Evolutionary conservation across 345 rosid species (phyloP), one percentile per base, ranked within the genome.

Genomic region (Xanthoceras sorbifolium): DNA sequence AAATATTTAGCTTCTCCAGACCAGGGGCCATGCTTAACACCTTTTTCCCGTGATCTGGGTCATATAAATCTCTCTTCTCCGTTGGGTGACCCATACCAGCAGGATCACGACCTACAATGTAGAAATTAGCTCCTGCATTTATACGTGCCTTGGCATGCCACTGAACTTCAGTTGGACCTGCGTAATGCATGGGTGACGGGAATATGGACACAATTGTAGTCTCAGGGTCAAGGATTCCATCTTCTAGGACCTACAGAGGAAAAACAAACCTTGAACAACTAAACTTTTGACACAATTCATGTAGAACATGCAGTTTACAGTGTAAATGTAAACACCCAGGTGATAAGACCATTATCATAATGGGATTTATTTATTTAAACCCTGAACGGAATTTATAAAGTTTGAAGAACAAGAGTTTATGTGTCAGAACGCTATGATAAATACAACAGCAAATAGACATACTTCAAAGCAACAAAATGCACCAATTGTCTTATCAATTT

Each of bases 101-200:
- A 69, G 99, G 99, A 84, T 96, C 99, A 78, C 98, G 92, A 8
- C 99, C 99, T 9, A 96, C 99, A 64, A 96, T 94, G 74, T 96
- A 96, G 83, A 96, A 96, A 75, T 96, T 94, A 70, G 97, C 98
- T 64, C 99, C 99, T 0, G 99, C 99, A 76, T 96, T 94, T 77
- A 94, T 85, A 77, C 98, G 86, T 71, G 93, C 98, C 86, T 96
- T 96, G 76, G 99, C 99, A 75, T 96, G 99, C 99, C 99, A 94
- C 46, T 96, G 98, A 48, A 94, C 99, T 89, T 96, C 99, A 0
- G 99, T 96, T 74, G 99, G 99, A 82, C 99, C 97, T 14, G 98
- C 98, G 81, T 96, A 93, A 80, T 91, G 97, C 99, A 96, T 92
- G 1, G 98, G 99, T 36, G 99, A 96, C 4, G 98, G 98, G 77